Evolutionary conservation across 805 yeast genomes (phyloP).

Genomic region (Wickerhamomyces rabaulensis): DNA sequence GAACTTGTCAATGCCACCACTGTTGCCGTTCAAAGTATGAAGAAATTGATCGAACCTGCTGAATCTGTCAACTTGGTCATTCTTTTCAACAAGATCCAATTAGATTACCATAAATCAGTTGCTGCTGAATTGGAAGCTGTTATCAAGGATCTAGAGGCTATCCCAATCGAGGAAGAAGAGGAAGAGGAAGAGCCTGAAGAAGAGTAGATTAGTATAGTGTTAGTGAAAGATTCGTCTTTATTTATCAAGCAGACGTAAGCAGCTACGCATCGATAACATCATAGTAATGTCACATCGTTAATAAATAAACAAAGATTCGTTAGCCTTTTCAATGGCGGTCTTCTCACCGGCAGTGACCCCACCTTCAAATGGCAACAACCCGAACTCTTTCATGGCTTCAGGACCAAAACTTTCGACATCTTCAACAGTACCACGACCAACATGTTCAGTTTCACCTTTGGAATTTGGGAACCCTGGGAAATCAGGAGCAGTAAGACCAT

Average conservation of each 20-base stretch:
- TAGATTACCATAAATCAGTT: constrained; percentile 55
- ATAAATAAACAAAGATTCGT: not conserved
- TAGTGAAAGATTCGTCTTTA: not conserved
- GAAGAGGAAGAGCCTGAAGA: constrained; percentile 20
- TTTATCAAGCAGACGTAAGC: not conserved
- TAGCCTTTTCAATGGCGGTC: not conserved
- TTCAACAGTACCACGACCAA: not conserved
- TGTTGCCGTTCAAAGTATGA: constrained; percentile 75
- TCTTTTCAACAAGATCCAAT: constrained; percentile 64
- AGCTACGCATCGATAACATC: no score
- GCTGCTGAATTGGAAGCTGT: constrained; percentile 41
- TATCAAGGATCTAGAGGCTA: constrained; percentile 38
- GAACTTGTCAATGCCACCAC: constrained; percentile 77
- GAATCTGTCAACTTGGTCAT: constrained; percentile 60
- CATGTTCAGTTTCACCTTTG: constrained; percentile 1
- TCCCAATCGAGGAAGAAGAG: constrained; percentile 40
- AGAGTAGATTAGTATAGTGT: not conserved
- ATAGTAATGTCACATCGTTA: no score
- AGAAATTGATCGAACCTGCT: constrained; percentile 60
- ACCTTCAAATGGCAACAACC: constrained; percentile 1
- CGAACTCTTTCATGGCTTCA: constrained; percentile 1
- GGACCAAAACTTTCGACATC: constrained; percentile 1
- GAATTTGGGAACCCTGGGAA: constrained; percentile 14
- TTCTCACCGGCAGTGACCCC: not conserved
- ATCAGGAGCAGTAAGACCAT: constrained; percentile 19